A percentile compares a stretch with the other conserved stretches of the same genome.
These are phyloP conservation scores for Boletus reticulatus DNA, from an alignment of 768 basidiomycete genomes.

Conservation along the genomic window DNA sequence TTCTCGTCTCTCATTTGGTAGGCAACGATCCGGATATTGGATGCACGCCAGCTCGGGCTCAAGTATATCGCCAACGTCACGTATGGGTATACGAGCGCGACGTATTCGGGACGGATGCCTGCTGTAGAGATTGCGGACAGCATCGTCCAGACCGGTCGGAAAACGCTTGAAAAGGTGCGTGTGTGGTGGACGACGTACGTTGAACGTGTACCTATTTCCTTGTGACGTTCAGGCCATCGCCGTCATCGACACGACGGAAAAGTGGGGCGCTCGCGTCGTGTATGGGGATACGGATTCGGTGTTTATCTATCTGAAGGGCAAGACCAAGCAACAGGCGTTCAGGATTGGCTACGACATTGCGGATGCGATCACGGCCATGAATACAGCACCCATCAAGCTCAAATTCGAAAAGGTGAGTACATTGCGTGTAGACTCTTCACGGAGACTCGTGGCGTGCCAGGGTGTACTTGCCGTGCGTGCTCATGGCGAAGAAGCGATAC, in stretches of 20 bases:
- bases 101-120: conserved; percentile 96
- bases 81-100: conserved; percentile 94
- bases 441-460: conserved; percentile 28
- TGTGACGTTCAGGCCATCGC: conserved; percentile 63
- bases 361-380: conserved; percentile 77
- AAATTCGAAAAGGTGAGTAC: conserved; percentile 90
- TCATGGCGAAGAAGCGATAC: conserved; percentile 98
- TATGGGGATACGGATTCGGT: conserved; percentile 98
- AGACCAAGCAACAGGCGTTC: conserved; percentile 92
- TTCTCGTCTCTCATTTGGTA: conserved; percentile 27
- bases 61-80: conserved; percentile 95
- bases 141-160: conserved; percentile 94
- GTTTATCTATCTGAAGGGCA: conserved; percentile 88
- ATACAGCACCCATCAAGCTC: conserved; percentile 89
- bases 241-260: conserved; percentile 67
- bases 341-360: conserved; percentile 91
- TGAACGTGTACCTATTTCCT: too few species aligned
- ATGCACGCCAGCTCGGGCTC: conserved; percentile 89
- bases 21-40: conserved; percentile 73
- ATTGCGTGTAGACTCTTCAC: background rate
- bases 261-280: conserved; percentile 92
- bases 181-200: too few species aligned
- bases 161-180: conserved; percentile 87
- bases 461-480: conserved; percentile 92
- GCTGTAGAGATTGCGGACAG: conserved; percentile 98